Evolutionary conservation across 441 rosid species (phyloP), one percentile per base, ranked within the genome.

Genomic region (Eutrema salsugineum): DNA sequence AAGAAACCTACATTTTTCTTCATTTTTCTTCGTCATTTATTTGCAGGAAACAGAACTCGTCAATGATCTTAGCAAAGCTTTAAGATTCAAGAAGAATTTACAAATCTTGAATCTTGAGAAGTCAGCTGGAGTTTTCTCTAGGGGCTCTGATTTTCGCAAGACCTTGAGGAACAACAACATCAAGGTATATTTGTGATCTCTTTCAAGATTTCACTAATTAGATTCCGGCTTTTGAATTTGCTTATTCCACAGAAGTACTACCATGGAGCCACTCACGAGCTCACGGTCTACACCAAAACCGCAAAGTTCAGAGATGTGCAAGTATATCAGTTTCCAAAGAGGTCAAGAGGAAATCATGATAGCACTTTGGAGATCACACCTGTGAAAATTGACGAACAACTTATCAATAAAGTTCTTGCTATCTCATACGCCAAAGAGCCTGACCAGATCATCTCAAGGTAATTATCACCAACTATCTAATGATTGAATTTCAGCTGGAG

Each of bases 21-120:
- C 19, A 36, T 4, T 55, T 19, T 11, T 71, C 11, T 70, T 40
- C 33, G 15, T 38, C 40, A 35, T 63, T 27, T 19, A 4, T 27
- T 27, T 20, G 6, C 36, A 65, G 73, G 68, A 74, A 14, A 22
- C 81, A 78, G 78, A 87, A 70, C 96, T 91, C 35, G 84, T 86
- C 80, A 83, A 88, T 84, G 77, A 85, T 86, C 88, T 89, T 5
- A 85, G 75, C 47, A 84, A 84, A 64, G 81, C 63, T 7, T 76
- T 84, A 9, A 84, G 43, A 80, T 78, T 47, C 76, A 83, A 77
- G 78, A 86, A 90, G 27, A 84, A 80, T 59, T 66, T 94, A 16
- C 95, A 87, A 40, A 84, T 89, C 61, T 88, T 90, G 78, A 87
- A 94, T 76, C 93, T 88, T 79, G 89, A 88, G 17, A 88, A 71